These are phyloP conservation scores for Yarrowia sp. DNA, from an alignment of 805 yeast species.

Conservation along the genomic window DNA sequence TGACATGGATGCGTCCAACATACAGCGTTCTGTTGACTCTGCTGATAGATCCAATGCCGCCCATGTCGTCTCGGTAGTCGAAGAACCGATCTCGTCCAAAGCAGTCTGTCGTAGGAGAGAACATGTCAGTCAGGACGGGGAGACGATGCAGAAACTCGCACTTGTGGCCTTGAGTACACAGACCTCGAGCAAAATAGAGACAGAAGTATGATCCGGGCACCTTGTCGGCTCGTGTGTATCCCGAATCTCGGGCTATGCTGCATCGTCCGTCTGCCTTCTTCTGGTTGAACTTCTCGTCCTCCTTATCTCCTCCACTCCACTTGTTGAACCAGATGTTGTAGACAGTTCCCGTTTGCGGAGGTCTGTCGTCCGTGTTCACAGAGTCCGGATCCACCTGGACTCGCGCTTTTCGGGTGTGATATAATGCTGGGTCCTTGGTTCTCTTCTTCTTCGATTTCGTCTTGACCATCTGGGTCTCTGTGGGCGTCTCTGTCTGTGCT, in stretches of 20 bases:
- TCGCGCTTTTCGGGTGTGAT: slow-evolving; percentile 54
- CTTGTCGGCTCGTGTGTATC: slow-evolving; percentile 68
- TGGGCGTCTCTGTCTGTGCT: neutral
- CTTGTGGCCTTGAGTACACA: slow-evolving; percentile 72
- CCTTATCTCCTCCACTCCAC: slow-evolving; percentile 77
- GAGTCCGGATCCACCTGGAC: slow-evolving; percentile 69
- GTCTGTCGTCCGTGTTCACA: slow-evolving; percentile 55
- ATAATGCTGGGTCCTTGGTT: slow-evolving; percentile 20
- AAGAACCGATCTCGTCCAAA: slow-evolving; percentile 87
- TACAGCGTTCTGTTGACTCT: slow-evolving; percentile 70
- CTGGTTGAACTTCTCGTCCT: slow-evolving; percentile 41
- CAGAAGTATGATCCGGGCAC: slow-evolving; percentile 57
- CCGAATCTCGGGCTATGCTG: slow-evolving; percentile 61
- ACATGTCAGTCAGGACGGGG: slow-evolving; percentile 60
- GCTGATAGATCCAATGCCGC: slow-evolving; percentile 83
- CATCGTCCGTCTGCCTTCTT: slow-evolving; percentile 58
- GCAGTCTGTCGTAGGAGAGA: slow-evolving; percentile 71
- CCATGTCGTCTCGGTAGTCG: slow-evolving; percentile 87
- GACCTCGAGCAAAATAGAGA: slow-evolving; percentile 82
- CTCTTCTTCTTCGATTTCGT: slow-evolving; percentile 11
- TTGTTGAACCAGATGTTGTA: slow-evolving; percentile 86
- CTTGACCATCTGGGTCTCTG: neutral
- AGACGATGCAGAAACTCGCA: slow-evolving; percentile 78
- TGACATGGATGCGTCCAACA: slow-evolving; percentile 57
- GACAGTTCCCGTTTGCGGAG: slow-evolving; percentile 75